Evolutionary conservation across 139 green algal genomes (phyloP), one percentile per base, ranked within the genome.

Genomic region (Pseudopediastrum boryanum): DNA sequence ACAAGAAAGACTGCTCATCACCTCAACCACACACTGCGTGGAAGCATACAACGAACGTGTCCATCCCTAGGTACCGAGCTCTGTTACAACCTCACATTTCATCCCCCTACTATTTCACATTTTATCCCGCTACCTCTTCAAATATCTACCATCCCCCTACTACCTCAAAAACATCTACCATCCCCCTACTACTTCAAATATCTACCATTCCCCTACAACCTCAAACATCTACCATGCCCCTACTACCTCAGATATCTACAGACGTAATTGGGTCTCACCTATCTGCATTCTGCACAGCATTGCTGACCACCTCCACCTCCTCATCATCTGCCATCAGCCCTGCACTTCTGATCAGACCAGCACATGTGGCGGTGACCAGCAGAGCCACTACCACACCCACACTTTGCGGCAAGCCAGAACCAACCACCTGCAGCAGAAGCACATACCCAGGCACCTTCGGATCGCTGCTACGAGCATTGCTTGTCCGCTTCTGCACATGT

Each of bases 261-360:
- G 33, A 8, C 54, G n/a, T 13, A 9, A 25, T 6, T 27, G 5
- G 12, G n/a, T 5, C 74, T 29, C 48, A 81, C 74, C 74, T 81
- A 48, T 81, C 74, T 7, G 74, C 74, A 25, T 81, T 81, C 12
- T 48, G 33, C 23, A 81, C 74, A 36, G 74, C 74, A 19, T 81
- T 63, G 2, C 44, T 10, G 9, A 81, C 58, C 35, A 74, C 74
- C 2, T 74, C 21, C 10, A 81, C 61, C 62, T 81, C 44, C 62
- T 67, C 23, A 2, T 48, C 44, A 16, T 81, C 74, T 19, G 61
- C 7, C 74, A 81, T 72, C 19, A 74, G 31, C 31, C 73, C 63
- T 2, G 46, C 62, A n/a, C 61, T 74, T 16, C 63, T 35, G 10
- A 73, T 63, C 4, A 39, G 46, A 21, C 27, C 42, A 35, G 44